Conservation (phyloP, 73 alveolate species). For the Uronychia setigera region DNA sequence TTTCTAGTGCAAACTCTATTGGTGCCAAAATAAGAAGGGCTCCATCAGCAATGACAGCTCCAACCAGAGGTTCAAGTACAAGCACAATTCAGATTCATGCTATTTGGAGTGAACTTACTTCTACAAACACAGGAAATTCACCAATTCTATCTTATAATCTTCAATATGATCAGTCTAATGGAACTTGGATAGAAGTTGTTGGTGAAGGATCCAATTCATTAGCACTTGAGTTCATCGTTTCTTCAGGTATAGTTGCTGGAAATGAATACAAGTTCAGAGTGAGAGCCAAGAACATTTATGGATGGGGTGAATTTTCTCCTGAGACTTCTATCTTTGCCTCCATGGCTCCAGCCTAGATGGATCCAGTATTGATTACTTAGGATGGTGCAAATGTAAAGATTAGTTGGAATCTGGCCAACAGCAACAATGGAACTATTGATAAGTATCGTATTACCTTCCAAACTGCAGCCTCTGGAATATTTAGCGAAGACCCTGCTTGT, state of each 20-base stretch:
- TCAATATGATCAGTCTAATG: slow-evolving; percentile 28
- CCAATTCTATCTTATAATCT: slow-evolving; percentile 25
- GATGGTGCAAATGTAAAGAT: slow-evolving; percentile 17
- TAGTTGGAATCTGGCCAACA: slow-evolving; percentile 31
- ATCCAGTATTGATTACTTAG: not conserved
- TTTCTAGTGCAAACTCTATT: slow-evolving; percentile 3
- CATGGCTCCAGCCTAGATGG: slow-evolving; percentile 1
- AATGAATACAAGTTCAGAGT: slow-evolving; percentile 23
- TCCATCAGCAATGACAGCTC: slow-evolving; percentile 32
- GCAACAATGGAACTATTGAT: slow-evolving; percentile 31
- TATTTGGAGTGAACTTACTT: slow-evolving; percentile 29
- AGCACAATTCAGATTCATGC: slow-evolving; percentile 20
- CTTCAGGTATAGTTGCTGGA: slow-evolving; percentile 21
- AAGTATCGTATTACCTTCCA: slow-evolving; percentile 2
- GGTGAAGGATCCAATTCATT: slow-evolving; percentile 9
- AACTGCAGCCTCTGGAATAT: not conserved
- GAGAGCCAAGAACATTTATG: slow-evolving; percentile 63
- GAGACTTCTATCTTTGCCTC: slow-evolving; percentile 4
- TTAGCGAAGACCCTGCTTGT: slow-evolving; percentile 21
- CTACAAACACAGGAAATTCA: slow-evolving; percentile 39
- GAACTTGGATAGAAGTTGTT: slow-evolving; percentile 9
- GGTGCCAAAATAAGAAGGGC: slow-evolving; percentile 17
- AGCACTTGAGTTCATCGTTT: not conserved
- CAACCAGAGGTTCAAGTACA: slow-evolving; percentile 24
- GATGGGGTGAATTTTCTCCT: slow-evolving; percentile 42